Evolutionary conservation across 805 yeast species (phyloP).

Genomic region (Metschnikowia aberdeeniae): DNA sequence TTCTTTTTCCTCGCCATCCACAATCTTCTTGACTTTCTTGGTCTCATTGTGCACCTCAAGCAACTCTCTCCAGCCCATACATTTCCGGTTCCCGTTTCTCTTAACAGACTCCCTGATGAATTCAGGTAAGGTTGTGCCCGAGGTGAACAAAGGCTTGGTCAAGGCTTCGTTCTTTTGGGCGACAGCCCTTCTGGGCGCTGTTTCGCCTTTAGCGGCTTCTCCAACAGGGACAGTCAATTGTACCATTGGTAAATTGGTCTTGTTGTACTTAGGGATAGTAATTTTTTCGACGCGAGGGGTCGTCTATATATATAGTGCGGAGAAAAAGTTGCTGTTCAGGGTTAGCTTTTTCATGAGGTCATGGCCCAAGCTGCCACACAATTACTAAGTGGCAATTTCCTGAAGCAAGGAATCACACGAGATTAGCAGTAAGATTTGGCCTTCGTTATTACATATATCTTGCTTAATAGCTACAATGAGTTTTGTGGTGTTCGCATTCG

Average conservation of each 20-base stretch:
- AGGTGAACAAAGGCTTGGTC: constrained; percentile 58
- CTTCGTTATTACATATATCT: too few species aligned
- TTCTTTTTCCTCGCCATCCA: constrained; percentile 69
- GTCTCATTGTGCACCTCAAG: constrained; percentile 71
- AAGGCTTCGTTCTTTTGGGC: constrained; percentile 49
- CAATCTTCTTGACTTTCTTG: constrained; percentile 65
- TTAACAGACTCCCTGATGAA: constrained; percentile 58
- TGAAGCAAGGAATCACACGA: too few species aligned
- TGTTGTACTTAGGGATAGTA: not conserved
- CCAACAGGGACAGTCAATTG: constrained; percentile 58
- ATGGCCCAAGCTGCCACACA: not conserved
- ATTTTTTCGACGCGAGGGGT: constrained; percentile 1
- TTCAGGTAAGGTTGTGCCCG: constrained; percentile 68
- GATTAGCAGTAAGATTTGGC: too few species aligned
- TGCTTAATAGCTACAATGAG: too few species aligned
- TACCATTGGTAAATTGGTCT: constrained; percentile 11
- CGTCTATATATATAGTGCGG: constrained; percentile 9
- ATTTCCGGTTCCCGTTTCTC: constrained; percentile 48
- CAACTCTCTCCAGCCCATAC: constrained; percentile 78
- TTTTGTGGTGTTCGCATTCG: too few species aligned
- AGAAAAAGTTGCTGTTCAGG: constrained; percentile 13
- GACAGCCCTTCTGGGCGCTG: constrained; percentile 74
- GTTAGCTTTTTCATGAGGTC: constrained; percentile 1
- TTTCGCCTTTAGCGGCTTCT: constrained; percentile 68
- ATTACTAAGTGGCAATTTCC: not conserved